Evolutionary conservation across 768 basidiomycete species (phyloP), one percentile per base, ranked within the genome.

Genomic region (Podaxis sp.): DNA sequence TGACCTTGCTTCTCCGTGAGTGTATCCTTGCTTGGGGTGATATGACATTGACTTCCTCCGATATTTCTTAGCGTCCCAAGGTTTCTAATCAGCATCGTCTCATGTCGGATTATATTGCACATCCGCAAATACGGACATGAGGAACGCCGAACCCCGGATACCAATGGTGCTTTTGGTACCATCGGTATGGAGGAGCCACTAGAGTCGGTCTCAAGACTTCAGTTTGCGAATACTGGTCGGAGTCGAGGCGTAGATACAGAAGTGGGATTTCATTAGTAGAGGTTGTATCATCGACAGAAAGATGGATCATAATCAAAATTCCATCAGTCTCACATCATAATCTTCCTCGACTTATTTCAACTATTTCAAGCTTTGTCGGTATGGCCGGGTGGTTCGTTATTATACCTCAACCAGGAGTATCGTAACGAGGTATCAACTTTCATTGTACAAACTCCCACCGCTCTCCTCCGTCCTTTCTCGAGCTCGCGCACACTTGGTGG

Each of bases 101-200:
- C 56, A 24, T 57, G 56, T 26, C n/a, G 56, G 28, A 57, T 57
- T 11, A 42, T 57, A 4, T 12, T 57, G 39, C 56, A 57, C 15
- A 57, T 57, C 22, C 56, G 56, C 6, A 57, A 57, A 19, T 57
- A 57, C n/a, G 56, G 56, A 24, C n/a, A 46, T 44, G 56, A 57
- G 26, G 56, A 24, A 5, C 24, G 22, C 26, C 56, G 24, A 40
- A 13, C 24, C 13, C 22, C 13, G 2, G 22, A 57, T 24, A 28
- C 39, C 13, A 28, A 26, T 22, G 48, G 48, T 15, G 42, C 42
- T n/a, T 44, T 44, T 6, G 42, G 42, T 9, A 51, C 48, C 48
- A 13, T 51, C 12, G 22, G 22, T 51, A 51, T 51, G 24, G 22
- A 22, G 3, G 48, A 51, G 26, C 12, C 56, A 17, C 39, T 15